These are phyloP conservation scores for Phoenix roebelenii DNA, from an alignment of 176 grass and related monocot genomes.

Conservation along the genomic window DNA sequence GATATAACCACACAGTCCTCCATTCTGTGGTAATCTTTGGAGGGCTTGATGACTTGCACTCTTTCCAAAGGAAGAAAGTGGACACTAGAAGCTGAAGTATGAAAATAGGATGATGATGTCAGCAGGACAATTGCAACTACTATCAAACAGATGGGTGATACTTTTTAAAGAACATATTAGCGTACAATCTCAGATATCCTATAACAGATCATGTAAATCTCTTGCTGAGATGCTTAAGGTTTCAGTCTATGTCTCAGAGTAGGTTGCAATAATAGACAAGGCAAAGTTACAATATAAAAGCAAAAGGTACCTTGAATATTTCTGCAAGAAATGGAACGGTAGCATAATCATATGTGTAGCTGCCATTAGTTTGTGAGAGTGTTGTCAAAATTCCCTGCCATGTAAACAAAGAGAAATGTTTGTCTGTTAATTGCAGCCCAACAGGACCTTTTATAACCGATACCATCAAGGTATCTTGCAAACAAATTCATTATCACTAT, in stretches of 20 bases:
- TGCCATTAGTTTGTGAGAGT: conserved; percentile 78
- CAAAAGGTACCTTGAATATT: conserved; percentile 62
- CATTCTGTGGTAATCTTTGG: conserved; percentile 86
- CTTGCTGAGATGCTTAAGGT: no score
- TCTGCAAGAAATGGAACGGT: conserved; percentile 93
- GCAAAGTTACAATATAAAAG: neutral
- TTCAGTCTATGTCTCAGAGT: no score
- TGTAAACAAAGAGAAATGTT: neutral
- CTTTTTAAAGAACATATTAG: no score
- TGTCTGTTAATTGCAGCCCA: no score
- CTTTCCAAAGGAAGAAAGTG: conserved; percentile 81
- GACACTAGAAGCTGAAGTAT: conserved; percentile 60
- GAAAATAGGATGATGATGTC: conserved; percentile 15
- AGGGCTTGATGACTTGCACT: conserved; percentile 53
- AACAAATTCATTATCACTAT: neutral
- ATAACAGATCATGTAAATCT: no score
- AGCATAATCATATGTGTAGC: conserved; percentile 81
- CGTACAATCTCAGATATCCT: no score
- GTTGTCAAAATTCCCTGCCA: conserved; percentile 88
- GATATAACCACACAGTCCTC: conserved; percentile 61
- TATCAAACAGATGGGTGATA: no score
- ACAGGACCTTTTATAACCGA: neutral
- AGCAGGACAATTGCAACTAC: neutral
- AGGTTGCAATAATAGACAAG: no score
- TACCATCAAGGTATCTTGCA: conserved; percentile 17